Conservation (phyloP, 1,284 basidiomycete genomes). For the Rhodotorula sp. region DNA sequence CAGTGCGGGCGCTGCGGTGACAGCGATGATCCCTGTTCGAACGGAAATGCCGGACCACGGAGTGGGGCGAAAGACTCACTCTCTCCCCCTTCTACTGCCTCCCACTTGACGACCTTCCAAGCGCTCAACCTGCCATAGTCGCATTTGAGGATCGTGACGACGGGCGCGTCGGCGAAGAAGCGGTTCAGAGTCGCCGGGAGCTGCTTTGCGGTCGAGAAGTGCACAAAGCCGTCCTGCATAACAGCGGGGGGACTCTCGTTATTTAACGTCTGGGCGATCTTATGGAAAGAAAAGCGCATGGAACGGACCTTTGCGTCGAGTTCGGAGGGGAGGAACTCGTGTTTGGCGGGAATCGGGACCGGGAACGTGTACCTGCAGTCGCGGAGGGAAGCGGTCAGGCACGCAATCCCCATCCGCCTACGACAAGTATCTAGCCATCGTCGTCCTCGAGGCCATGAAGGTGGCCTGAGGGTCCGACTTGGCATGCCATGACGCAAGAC, state of each 20-base stretch:
- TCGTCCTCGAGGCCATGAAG: too few relatives aligned
- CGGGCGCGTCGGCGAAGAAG: slow-evolving; percentile 55
- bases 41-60: too few relatives aligned
- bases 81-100: slow-evolving; percentile 48
- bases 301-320: slow-evolving; percentile 26
- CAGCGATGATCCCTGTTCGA: too few relatives aligned
- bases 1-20: too few relatives aligned
- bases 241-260: too few relatives aligned
- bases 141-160: slow-evolving; percentile 57
- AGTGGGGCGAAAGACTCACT: too few relatives aligned
- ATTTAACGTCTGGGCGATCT: too few relatives aligned
- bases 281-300: too few relatives aligned
- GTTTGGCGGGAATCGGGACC: slow-evolving; percentile 30
- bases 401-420: too few relatives aligned
- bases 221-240: slow-evolving; percentile 56
- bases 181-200: slow-evolving; percentile 57
- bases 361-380: slow-evolving; percentile 29
- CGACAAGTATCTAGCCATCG: too few relatives aligned
- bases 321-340: slow-evolving; percentile 26
- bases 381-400: too few relatives aligned
- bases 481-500: background rate
- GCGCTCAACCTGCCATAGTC: slow-evolving; percentile 49
- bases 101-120: slow-evolving; percentile 54
- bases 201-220: slow-evolving; percentile 62
- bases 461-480: too few relatives aligned